phyloP scores from a whole-genome alignment of 352 stramenopile species.

The Phytophthora litchii region DNA sequence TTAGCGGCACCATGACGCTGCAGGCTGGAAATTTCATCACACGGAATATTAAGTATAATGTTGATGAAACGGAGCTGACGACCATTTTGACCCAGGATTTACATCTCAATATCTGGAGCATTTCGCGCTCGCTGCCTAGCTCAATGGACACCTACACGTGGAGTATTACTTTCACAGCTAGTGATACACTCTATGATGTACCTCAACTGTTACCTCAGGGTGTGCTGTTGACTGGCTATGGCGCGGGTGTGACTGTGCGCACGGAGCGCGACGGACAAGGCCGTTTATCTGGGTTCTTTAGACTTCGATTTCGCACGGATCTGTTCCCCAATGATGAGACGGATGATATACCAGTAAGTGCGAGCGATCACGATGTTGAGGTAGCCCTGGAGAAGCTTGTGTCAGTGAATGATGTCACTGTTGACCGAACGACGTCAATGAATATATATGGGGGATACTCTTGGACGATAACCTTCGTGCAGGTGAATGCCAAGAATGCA shows the following conservation, averaged over 20 bases:
- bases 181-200: constrained; percentile 67
- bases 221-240: constrained; percentile 61
- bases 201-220: constrained; percentile 54
- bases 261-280: constrained; percentile 69
- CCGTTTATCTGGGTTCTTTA: constrained; percentile 70
- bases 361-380: constrained; percentile 60
- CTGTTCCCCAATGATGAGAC: constrained; percentile 81
- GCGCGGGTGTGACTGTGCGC: constrained; percentile 48
- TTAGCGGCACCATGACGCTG: constrained; percentile 73
- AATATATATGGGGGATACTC: constrained; percentile 80
- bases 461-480: constrained; percentile 85
- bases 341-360: constrained; percentile 61
- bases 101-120: constrained; percentile 52
- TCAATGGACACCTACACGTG: constrained; percentile 65
- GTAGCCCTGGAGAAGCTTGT: constrained; percentile 71
- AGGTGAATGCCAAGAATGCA: constrained; percentile 79
- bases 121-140: constrained; percentile 50
- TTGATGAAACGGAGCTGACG: constrained; percentile 56
- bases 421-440: constrained; percentile 67
- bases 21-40: constrained; percentile 61
- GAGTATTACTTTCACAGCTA: constrained; percentile 80
- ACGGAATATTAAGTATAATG: constrained; percentile 71
- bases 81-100: constrained; percentile 73
- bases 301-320: constrained; percentile 70
- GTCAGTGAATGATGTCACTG: constrained; percentile 68